Conservation (phyloP, 2,329 filamentous ascomycete species). For the Massarina eburnea region DNA sequence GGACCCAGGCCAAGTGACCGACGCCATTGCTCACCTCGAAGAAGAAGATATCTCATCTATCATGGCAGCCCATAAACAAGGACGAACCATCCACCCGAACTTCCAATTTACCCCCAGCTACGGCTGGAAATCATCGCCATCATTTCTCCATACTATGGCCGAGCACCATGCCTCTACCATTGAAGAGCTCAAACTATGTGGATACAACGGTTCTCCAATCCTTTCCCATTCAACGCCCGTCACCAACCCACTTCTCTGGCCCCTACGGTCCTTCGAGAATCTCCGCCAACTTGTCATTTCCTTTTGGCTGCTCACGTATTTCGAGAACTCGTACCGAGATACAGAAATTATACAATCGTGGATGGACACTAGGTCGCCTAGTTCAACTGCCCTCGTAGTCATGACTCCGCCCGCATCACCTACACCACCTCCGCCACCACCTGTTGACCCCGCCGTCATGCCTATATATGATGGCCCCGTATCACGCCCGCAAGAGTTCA, state of each 20-base stretch:
- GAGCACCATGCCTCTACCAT: conserved; percentile 44
- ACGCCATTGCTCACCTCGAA: conserved; percentile 26
- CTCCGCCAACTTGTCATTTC: conserved; percentile 46
- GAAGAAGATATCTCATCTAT: conserved; percentile 32
- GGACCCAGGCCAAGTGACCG: conserved; percentile 26
- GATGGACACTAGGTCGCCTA: conserved; percentile 43
- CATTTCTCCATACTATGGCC: conserved; percentile 47
- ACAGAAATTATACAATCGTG: conserved; percentile 49
- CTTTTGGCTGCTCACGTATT: conserved; percentile 46
- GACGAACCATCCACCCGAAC: conserved; percentile 13
- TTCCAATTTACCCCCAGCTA: conserved; percentile 42
- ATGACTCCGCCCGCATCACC: conserved; percentile 33
- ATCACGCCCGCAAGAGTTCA: conserved; percentile 27
- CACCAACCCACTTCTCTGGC: conserved; percentile 41
- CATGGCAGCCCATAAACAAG: conserved; percentile 26
- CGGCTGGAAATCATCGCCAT: conserved; percentile 43
- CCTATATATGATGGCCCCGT: conserved; percentile 20
- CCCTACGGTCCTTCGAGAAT: conserved; percentile 47
- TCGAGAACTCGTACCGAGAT: conserved; percentile 44
- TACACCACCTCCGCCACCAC: conserved; percentile 10
- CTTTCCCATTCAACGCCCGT: conserved; percentile 43
- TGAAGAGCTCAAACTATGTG: conserved; percentile 52
- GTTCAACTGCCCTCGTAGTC: conserved; percentile 43
- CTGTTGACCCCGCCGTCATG: conserved; percentile 32
- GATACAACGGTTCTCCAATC: conserved; percentile 48